Evolutionary conservation across 345 rosid species (phyloP).

Genomic region (Sisymbrium altissimum): DNA sequence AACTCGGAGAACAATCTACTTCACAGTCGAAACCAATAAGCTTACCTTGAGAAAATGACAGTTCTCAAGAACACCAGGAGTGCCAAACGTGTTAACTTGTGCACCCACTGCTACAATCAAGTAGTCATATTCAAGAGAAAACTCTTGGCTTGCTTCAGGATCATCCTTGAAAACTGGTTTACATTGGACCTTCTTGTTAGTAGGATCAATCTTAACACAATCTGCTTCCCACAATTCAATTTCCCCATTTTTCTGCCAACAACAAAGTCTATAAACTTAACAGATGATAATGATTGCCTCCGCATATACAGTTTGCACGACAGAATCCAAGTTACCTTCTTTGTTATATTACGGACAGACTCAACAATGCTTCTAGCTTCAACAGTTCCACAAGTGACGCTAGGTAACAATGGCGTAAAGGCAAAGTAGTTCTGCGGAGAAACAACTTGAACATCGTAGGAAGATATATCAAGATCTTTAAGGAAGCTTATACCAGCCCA

Average conservation of each 20-base stretch:
- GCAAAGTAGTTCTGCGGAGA: slow-evolving; percentile 97
- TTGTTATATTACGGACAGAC: slow-evolving; percentile 80
- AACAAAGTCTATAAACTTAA: background rate
- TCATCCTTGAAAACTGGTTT: slow-evolving; percentile 50
- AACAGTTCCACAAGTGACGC: slow-evolving; percentile 96
- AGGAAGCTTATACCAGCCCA: slow-evolving; percentile 95
- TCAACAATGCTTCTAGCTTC: slow-evolving; percentile 96
- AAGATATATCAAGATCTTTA: slow-evolving; percentile 67
- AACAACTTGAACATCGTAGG: slow-evolving; percentile 77
- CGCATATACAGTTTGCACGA: background rate
- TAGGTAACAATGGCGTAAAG: slow-evolving; percentile 89
- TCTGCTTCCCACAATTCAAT: slow-evolving; percentile 88
- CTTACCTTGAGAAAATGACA: slow-evolving; percentile 90
- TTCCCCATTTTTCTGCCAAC: slow-evolving; percentile 65
- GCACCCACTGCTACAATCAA: slow-evolving; percentile 88
- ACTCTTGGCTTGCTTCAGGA: slow-evolving; percentile 52
- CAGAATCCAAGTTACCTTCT: slow-evolving; percentile 50
- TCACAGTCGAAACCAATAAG: background rate
- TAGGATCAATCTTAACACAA: slow-evolving; percentile 73
- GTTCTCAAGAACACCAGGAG: slow-evolving; percentile 92
- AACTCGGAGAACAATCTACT: background rate
- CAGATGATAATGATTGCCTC: background rate
- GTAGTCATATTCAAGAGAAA: slow-evolving; percentile 78
- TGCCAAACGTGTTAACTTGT: slow-evolving; percentile 85
- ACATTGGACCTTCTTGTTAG: slow-evolving; percentile 59